Base-by-base conservation (phyloP, 2,329 filamentous ascomycete genomes). In the Hypoxylon sp. region DNA sequence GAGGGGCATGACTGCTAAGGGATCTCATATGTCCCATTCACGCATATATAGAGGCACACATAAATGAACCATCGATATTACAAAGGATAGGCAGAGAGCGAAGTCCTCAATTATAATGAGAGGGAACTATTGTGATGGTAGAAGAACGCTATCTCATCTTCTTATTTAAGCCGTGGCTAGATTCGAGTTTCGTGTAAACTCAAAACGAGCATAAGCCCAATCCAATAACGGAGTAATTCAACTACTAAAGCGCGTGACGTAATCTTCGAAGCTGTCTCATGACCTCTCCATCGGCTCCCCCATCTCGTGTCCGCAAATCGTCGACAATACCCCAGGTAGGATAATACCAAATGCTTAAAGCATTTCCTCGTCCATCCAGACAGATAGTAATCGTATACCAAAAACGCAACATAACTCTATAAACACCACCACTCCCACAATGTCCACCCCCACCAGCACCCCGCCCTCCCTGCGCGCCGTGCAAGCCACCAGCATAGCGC, bases 401-500 rank as follows among this genome's bases (percentile, higher is more conserved):
- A 35, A 35, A 35, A 35, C 32, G 10, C 32, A 11, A 10, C 32
- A 2, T 13, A 35, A 35, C 24, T 24, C 4, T 24, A 2, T 4
- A 24, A 27, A 27, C 31, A 32, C 31, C 31, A n/a, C 37, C 7
- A 55, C 42, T 32, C 32, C 21, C 27, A 47, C 17, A 21, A 62
- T 67, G 52, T 29, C 55, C 29, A 52, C 32, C 44, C 60, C 54
- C 10, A 15, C 24, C 1, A 35, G 48, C 19, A 21, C 11, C 39
- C 37, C 51, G 3, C 35, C 65, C 39, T n/a, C 75, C 31, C 78
- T 87, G 53, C 81, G 85, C 65, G 72, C 83, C 57, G 80, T 84
- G 24, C 85, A 87, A 75, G 81, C 82, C 8, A 73, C 86, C 5
- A 84, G 85, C 62, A 80, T 89, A 68, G 85, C 87, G 32, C 73